Base-by-base conservation (phyloP, 2,329 filamentous ascomycete species). In the Fusarium compactum region DNA sequence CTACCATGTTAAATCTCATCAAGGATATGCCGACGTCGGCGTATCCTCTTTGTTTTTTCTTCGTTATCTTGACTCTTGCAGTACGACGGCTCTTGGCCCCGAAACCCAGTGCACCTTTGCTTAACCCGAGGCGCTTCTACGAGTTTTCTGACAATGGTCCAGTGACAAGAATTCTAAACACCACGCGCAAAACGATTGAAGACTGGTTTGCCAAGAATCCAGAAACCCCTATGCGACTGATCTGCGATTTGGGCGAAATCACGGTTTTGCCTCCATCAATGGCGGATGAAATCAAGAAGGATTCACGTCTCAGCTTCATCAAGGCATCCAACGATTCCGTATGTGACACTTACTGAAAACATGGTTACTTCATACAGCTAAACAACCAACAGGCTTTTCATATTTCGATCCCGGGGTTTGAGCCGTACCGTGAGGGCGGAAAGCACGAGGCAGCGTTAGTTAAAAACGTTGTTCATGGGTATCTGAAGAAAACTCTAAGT, bases 341-440 rank as follows among this genome's bases (percentile, higher is more conserved):
- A 22, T 8, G 27, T 22, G 14, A 10, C 15, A 30, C n/a, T 8
- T 3, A 2, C 5, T 10, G 2, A 16, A 8, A 5, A 3, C 0
- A 16, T 45, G 43, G 6, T 9, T 1, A 5, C 2, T 5, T 9
- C 16, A 30, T 14, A 16, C 8, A 18, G 27, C 46, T 48, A 32
- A 48, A 20, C 8, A 32, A 10, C 6, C 9, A 16, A 22, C 8
- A 48, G 46, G 46, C 46, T 1, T 48, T 32, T 10, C 46, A 48
- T 12, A 32, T 30, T 48, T 16, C n/a, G 4, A 48, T 48, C 4
- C 46, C 46, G 0, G 46, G 46, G 5, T 48, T 48, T 32, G 46
- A 48, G 14, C 46, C 46, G 3, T 48, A 11, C 14, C 46, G 46
- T 4, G 46, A 48, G 11, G 46, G 46, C 6, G 46, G 27, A 16